phyloP scores from a whole-genome alignment of 2,329 filamentous ascomycete species.

The Sporothrix brasiliensis region DNA sequence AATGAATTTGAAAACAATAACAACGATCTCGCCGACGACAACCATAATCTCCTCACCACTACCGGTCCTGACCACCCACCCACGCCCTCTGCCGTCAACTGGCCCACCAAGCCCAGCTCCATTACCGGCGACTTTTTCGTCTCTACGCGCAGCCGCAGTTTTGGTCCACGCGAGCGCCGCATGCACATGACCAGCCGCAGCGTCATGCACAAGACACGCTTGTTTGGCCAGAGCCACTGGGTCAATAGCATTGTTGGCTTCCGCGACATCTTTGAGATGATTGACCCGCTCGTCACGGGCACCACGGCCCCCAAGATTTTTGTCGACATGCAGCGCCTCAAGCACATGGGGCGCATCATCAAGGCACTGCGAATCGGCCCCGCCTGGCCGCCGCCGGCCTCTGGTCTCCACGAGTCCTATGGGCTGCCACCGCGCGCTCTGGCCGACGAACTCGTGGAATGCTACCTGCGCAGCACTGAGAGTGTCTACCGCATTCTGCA shows the following conservation, averaged over 20 bases:
- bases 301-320: slow-evolving; percentile 43
- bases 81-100: slow-evolving; percentile 2
- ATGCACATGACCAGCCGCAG: slow-evolving; percentile 32
- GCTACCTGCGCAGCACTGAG: slow-evolving; percentile 60
- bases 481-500: slow-evolving; percentile 61
- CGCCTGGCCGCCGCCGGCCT: slow-evolving; percentile 20
- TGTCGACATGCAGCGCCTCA: slow-evolving; percentile 52
- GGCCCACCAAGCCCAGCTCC: slow-evolving; percentile 11
- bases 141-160: slow-evolving; percentile 5
- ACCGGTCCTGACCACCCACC: neutral
- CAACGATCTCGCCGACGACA: neutral
- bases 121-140: slow-evolving; percentile 22
- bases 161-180: slow-evolving; percentile 25
- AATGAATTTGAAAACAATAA: slow-evolving; percentile 7
- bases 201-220: slow-evolving; percentile 52
- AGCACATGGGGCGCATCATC: slow-evolving; percentile 55
- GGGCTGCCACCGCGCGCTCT: slow-evolving; percentile 44
- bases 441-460: slow-evolving; percentile 55
- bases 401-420: slow-evolving; percentile 46
- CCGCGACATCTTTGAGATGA: slow-evolving; percentile 31
- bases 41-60: neutral
- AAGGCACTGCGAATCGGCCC: slow-evolving; percentile 48
- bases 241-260: slow-evolving; percentile 42
- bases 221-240: slow-evolving; percentile 63
- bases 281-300: slow-evolving; percentile 40